Evolutionary conservation across 805 yeast species (phyloP).

Genomic region (Cyberlindnera mrakii): DNA sequence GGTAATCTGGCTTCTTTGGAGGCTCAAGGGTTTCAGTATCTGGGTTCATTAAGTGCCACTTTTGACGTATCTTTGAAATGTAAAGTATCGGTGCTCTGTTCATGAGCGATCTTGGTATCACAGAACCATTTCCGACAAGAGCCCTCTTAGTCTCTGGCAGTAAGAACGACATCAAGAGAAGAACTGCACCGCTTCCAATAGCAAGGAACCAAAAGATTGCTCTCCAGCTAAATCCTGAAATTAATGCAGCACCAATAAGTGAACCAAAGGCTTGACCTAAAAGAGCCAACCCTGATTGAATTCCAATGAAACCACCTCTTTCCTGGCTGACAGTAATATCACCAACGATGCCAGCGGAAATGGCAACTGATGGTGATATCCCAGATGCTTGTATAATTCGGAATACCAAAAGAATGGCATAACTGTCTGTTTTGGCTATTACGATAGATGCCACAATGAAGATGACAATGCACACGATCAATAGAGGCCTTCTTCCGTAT

Average conservation of each 20-base stretch:
- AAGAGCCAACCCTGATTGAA: conserved; percentile 56
- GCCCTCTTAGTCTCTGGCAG: conserved; percentile 75
- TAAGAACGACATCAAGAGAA: conserved; percentile 27
- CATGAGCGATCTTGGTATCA: conserved; percentile 38
- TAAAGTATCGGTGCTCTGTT: conserved; percentile 41
- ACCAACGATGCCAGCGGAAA: conserved; percentile 65
- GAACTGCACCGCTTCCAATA: conserved; percentile 49
- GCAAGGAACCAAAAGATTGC: conserved; percentile 74
- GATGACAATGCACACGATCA: conserved; percentile 45
- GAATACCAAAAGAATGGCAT: conserved; percentile 56
- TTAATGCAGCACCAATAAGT: conserved; percentile 44
- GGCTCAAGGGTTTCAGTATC: conserved; percentile 26
- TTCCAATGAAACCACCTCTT: conserved; percentile 68
- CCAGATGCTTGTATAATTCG: conserved; percentile 76
- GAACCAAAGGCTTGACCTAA: conserved; percentile 79
- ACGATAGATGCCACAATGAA: conserved; percentile 62
- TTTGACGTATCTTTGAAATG: conserved; percentile 4
- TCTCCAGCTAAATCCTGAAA: conserved; percentile 58
- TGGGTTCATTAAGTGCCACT: conserved; percentile 26
- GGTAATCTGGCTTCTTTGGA: conserved; percentile 20
- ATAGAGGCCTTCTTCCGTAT: conserved; percentile 66
- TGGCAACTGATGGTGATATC: conserved; percentile 69
- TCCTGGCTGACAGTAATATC: conserved; percentile 61
- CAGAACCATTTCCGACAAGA: conserved; percentile 70
- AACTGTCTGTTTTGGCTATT: conserved; percentile 50